phyloP scores from a whole-genome alignment of 495 filamentous ascomycete genomes.

The Tuber calosporum region DNA sequence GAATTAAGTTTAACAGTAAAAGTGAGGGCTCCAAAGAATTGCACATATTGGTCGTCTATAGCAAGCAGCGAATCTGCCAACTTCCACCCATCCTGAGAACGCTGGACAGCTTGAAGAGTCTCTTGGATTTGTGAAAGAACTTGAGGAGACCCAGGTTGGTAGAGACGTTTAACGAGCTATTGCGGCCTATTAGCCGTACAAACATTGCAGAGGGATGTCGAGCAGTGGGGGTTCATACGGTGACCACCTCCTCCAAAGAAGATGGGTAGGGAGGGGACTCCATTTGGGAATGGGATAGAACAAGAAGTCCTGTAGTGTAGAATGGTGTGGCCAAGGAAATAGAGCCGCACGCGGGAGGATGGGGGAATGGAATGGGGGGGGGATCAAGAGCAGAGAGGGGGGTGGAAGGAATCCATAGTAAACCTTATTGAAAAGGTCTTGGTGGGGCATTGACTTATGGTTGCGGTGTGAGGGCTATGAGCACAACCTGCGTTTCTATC shows the following conservation, averaged over 20 bases:
- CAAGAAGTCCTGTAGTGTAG: conserved; percentile 1
- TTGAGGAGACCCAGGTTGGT: conserved; percentile 58
- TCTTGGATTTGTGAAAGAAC: conserved; percentile 64
- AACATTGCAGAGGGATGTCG: conserved; percentile 15
- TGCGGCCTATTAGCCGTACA: conserved; percentile 16
- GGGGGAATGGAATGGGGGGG: conserved; percentile 26
- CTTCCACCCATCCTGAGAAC: conserved; percentile 72
- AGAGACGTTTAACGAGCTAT: conserved; percentile 61
- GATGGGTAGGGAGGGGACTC: conserved; percentile 31
- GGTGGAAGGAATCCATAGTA: background rate
- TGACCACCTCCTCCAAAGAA: conserved; percentile 23
- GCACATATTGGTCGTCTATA: conserved; percentile 60
- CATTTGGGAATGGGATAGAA: conserved; percentile 16
- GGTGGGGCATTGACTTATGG: conserved; percentile 36
- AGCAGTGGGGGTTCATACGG: conserved; percentile 21
- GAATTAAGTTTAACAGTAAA: conserved; percentile 87
- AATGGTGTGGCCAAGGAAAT: conserved; percentile 9
- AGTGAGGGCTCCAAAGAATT: conserved; percentile 90
- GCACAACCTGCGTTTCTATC: background rate
- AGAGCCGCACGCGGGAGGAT: conserved; percentile 10
- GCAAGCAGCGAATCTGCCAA: conserved; percentile 66
- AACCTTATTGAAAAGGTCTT: conserved; percentile 7
- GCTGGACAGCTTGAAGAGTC: conserved; percentile 67
- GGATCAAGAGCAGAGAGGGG: conserved; percentile 4
- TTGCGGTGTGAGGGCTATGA: conserved; percentile 17